Evolutionary conservation across 2,329 filamentous ascomycete genomes (phyloP).

Genomic region (Neofusicoccum parvum): DNA sequence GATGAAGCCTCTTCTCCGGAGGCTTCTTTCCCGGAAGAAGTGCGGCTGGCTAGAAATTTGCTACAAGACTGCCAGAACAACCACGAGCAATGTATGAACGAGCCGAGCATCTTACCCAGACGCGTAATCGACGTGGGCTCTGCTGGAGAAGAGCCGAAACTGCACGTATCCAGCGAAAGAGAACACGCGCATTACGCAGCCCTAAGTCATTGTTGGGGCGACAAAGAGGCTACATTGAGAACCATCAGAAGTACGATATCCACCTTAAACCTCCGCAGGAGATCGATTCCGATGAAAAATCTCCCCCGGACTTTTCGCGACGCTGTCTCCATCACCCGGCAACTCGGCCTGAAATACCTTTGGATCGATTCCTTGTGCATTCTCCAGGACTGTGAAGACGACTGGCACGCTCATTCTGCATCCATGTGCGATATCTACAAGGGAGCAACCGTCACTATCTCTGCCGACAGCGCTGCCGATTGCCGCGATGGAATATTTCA

Average conservation of each 20-base stretch:
- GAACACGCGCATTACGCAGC: neutral
- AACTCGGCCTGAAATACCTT: slow-evolving; percentile 19
- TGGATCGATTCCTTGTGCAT: slow-evolving; percentile 27
- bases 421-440: slow-evolving; percentile 8
- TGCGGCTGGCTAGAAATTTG: neutral
- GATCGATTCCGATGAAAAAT: neutral
- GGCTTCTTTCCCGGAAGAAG: neutral
- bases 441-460: neutral
- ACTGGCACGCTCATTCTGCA: slow-evolving; percentile 16
- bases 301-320: slow-evolving; percentile 19
- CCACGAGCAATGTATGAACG: neutral
- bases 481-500: neutral
- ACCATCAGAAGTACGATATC: neutral
- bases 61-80: neutral
- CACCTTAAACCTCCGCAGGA: neutral
- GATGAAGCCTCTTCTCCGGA: neutral
- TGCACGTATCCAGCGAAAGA: neutral
- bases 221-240: neutral
- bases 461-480: neutral
- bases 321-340: slow-evolving; percentile 14
- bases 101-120: neutral
- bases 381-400: slow-evolving; percentile 21
- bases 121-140: neutral
- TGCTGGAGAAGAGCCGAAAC: neutral
- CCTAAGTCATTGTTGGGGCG: slow-evolving; percentile 29